Base-by-base conservation (phyloP, 768 basidiomycete species). In the Tricholoma sp. region DNA sequence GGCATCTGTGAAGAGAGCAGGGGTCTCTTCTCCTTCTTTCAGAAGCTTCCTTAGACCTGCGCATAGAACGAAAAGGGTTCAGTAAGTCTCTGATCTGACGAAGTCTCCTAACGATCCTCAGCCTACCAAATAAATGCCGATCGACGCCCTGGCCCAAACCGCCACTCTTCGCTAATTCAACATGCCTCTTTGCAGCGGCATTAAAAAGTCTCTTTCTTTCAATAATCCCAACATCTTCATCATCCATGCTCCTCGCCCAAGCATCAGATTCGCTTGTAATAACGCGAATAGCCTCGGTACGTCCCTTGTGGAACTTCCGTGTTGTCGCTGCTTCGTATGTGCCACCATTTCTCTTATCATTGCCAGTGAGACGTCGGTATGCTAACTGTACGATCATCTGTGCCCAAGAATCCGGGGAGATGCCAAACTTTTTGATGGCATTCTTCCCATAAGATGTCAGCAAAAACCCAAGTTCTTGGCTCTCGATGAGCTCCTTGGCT, bases 281-380 rank as follows among this genome's bases (percentile, higher is more conserved):
- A 50, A 92, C 86, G 5, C 95, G 79, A 57, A 98, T 92, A n/a
- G 91, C 87, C 73, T 98, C 95, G 24, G 95, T 98, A 48, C 95
- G 80, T 12, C 95, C 95, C 66, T 94, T 90, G 71, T 80, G 80
- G 71, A 89, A 97, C 68, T 81, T 83, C 32, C 95, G 80, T n/a
- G 93, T 94, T 58, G 90, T 86, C 33, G 94, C 94, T 55, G 92
- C 89, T 72, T 98, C 95, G 67, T 98, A 98, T n/a, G 93, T 94
- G 4, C 82, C 91, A 2, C 90, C 93, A 29, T 75, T 74, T 59
- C 84, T 70, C 74, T 78, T 75, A 36, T 76, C 70, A n/a, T 68
- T 62, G 39, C 78, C 76, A 31, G 86, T 71, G 33, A 93, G 78
- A 1, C 94, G 82, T 56, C 77, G 81, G 69, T 94, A 94, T 6